Evolutionary conservation across 768 basidiomycete genomes (phyloP).

Genomic region (Termitomyces sp.): DNA sequence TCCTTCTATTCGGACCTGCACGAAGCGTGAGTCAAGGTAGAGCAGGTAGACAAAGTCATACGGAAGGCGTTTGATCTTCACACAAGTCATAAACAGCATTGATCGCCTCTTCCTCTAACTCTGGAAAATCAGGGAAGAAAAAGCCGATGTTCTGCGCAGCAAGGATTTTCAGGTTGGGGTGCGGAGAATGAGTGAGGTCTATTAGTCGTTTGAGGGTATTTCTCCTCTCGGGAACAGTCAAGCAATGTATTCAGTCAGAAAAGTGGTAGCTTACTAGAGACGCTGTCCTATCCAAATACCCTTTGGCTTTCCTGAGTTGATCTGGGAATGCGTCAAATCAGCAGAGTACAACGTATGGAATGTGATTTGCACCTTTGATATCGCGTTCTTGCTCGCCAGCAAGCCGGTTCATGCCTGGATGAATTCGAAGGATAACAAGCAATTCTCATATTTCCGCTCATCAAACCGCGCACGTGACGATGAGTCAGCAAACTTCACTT

Average conservation of each 20-base stretch:
- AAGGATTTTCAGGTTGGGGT: constrained; percentile 44
- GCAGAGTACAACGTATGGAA: not conserved
- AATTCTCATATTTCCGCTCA: not conserved
- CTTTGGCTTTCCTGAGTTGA: constrained; percentile 40
- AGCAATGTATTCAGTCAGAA: not conserved
- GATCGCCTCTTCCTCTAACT: constrained; percentile 69
- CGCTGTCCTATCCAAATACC: constrained; percentile 30
- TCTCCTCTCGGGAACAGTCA: constrained; percentile 34
- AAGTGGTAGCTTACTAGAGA: constrained; percentile 26
- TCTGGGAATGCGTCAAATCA: constrained; percentile 15
- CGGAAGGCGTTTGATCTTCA: constrained; percentile 56
- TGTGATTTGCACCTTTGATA: constrained; percentile 19
- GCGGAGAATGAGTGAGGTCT: constrained; percentile 41
- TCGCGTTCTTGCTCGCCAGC: constrained; percentile 32
- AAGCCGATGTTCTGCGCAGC: constrained; percentile 51
- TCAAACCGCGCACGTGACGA: not conserved
- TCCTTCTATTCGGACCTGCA: constrained; percentile 63
- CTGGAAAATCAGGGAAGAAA: constrained; percentile 64
- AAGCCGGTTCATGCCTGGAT: constrained; percentile 19
- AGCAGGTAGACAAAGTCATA: constrained; percentile 19
- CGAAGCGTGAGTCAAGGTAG: constrained; percentile 1
- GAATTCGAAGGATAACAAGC: not conserved
- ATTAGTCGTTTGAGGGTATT: constrained; percentile 49
- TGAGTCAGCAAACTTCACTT: not conserved
- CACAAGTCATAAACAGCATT: constrained; percentile 77